Evolutionary conservation across 108 stramenopile genomes (phyloP), one percentile per base, ranked within the genome.

Genomic region (Thalassiosira profunda): DNA sequence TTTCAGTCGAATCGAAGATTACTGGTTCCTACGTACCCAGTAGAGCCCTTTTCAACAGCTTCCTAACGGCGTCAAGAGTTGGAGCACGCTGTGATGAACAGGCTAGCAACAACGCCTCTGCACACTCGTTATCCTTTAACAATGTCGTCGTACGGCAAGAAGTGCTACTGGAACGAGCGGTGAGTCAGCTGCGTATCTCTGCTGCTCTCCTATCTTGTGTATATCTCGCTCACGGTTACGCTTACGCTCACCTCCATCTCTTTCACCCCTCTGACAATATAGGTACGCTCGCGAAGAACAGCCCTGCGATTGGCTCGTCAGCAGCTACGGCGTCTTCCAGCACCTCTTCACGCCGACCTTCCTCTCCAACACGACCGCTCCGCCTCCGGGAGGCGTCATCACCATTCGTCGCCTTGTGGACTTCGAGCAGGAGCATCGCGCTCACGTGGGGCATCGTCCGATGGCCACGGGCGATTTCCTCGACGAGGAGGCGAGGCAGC

Each of bases 381-480:
- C 67, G 0, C 25, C 69, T 1, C 69, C 69, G 2, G 56, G 68
- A 4, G 68, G 68, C 5, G 68, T 65, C 11, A 65, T 70, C 9
- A 59, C 55, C 1, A 44, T n/a, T 36, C 48, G 70, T 4, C 51
- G 56, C 42, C 18, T 15, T 2, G 20, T 47, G 10, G 76, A 66
- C 15, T 41, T 11, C 17, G 21, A 49, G 34, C 23, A 26, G 0
- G 49, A 70, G 37, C 45, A 30, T 10, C 62, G 62, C 44, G 54
- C 58, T 6, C 5, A 33, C 30, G 8, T n/a, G 47, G 23, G 10
- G 5, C 33, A 42, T 15, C 21, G 14, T 10, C 25, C 35, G 1
- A 45, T 29, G 45, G 28, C 40, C 18, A 24, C n/a, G 0, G 10
- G 14, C 10, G 14, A 7, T 93, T 90, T 73, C 89, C 92, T 4